phyloP scores from a whole-genome alignment of 75 land plant species.

The Azolla pinnata region DNA sequence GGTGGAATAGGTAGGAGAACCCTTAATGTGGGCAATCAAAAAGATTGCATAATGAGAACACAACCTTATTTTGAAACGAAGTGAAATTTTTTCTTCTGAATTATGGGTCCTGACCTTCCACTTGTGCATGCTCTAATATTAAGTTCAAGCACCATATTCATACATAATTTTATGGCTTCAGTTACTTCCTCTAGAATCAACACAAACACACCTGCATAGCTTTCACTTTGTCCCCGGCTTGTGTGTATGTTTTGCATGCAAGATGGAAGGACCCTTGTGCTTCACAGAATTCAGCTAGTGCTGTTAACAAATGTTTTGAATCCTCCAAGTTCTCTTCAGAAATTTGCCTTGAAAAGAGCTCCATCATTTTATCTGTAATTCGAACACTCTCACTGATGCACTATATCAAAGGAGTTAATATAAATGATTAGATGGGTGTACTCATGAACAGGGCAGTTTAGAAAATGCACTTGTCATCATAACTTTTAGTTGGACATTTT shows the following conservation, averaged over 20 bases:
- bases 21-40: background rate
- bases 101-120: too few relatives aligned
- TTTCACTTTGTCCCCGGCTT: conserved; percentile 29
- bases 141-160: too few relatives aligned
- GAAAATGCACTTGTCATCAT: too few relatives aligned
- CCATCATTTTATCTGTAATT: conserved; percentile 30
- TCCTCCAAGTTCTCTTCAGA: conserved; percentile 22
- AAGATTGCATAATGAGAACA: background rate
- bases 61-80: background rate
- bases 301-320: conserved; percentile 10
- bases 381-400: conserved; percentile 22
- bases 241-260: conserved; percentile 30
- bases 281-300: conserved; percentile 24
- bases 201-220: conserved; percentile 44
- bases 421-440: too few relatives aligned
- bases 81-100: too few relatives aligned
- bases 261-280: conserved; percentile 33
- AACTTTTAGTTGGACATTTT: too few relatives aligned
- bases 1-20: too few relatives aligned
- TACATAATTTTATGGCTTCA: too few relatives aligned
- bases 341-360: conserved; percentile 12
- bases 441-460: too few relatives aligned
- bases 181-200: too few relatives aligned
- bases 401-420: conserved; percentile 4
- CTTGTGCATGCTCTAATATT: too few relatives aligned